Conservation (phyloP, 352 stramenopile species). For the Thalassiosira livingstoniorum region DNA sequence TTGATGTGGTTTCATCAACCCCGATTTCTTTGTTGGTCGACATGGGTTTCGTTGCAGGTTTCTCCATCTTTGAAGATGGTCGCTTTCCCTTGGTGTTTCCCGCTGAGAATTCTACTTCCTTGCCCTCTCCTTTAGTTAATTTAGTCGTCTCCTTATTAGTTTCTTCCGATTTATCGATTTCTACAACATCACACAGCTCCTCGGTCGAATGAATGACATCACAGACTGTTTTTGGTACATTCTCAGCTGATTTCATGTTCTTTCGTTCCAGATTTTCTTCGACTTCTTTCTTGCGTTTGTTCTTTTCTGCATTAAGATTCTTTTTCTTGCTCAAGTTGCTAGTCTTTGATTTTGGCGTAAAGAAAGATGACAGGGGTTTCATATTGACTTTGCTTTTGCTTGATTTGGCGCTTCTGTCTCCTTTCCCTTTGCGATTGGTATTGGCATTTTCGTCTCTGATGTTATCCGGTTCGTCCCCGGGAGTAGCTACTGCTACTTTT, state of each 20-base stretch:
- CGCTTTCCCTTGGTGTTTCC: not conserved
- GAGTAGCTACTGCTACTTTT: conserved; percentile 18
- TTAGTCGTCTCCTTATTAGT: not conserved
- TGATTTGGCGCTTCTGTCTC: not conserved
- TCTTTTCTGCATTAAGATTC: not conserved
- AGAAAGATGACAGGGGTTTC: not conserved
- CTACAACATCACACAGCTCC: not conserved
- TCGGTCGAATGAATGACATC: not conserved
- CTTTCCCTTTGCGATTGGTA: conserved; percentile 3
- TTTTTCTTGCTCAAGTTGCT: not conserved
- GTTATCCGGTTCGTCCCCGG: conserved; percentile 1
- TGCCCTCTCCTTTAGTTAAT: not conserved
- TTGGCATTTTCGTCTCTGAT: not conserved
- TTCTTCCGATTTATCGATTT: not conserved
- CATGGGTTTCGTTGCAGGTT: not conserved
- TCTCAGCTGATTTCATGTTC: not conserved
- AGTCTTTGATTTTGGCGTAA: not conserved
- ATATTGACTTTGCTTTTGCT: not conserved
- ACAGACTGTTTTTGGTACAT: not conserved
- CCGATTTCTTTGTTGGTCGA: not conserved
- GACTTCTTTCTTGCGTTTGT: not conserved
- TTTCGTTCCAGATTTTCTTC: not conserved
- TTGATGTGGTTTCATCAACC: not conserved
- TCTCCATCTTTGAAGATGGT: not conserved
- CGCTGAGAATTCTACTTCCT: no score